Evolutionary conservation across 306 rosid genomes (phyloP).

Genomic region (Quercus mongolica): DNA sequence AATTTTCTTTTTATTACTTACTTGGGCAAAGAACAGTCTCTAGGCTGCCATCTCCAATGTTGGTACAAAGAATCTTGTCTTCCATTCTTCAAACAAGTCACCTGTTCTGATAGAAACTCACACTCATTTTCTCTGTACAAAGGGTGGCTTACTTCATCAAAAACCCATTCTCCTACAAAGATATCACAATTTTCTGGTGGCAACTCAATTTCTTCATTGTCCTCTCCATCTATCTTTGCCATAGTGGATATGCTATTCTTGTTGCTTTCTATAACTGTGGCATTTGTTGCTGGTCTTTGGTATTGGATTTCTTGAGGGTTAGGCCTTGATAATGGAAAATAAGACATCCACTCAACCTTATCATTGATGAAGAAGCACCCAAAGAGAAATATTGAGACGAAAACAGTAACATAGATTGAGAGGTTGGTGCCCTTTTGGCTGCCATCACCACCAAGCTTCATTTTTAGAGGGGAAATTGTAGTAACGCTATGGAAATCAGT

Average conservation of each 20-base stretch:
- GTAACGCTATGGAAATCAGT: not conserved
- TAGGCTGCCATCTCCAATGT: constrained; percentile 93
- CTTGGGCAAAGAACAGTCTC: constrained; percentile 85
- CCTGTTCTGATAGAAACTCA: constrained; percentile 71
- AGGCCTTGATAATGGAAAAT: constrained; percentile 50
- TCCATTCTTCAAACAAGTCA: constrained; percentile 86
- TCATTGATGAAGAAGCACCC: constrained; percentile 76
- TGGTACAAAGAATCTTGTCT: constrained; percentile 71
- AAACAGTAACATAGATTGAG: constrained; percentile 47
- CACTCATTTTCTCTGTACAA: constrained; percentile 83
- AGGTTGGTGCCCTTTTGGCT: constrained; percentile 52
- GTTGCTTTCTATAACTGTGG: not conserved
- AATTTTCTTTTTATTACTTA: constrained; percentile 11
- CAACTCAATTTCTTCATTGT: constrained; percentile 48
- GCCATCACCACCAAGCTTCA: not conserved
- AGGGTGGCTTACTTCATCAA: constrained; percentile 68
- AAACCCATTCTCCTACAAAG: constrained; percentile 78
- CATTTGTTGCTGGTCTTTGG: not conserved
- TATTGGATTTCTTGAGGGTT: constrained; percentile 50
- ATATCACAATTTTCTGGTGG: constrained; percentile 89
- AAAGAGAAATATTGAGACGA: constrained; percentile 54
- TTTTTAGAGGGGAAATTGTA: not conserved
- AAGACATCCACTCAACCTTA: constrained; percentile 62
- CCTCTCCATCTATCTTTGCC: not conserved
- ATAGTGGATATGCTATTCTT: not conserved